Conservation (phyloP, 768 basidiomycete species). For the Trametes meyenii region DNA sequence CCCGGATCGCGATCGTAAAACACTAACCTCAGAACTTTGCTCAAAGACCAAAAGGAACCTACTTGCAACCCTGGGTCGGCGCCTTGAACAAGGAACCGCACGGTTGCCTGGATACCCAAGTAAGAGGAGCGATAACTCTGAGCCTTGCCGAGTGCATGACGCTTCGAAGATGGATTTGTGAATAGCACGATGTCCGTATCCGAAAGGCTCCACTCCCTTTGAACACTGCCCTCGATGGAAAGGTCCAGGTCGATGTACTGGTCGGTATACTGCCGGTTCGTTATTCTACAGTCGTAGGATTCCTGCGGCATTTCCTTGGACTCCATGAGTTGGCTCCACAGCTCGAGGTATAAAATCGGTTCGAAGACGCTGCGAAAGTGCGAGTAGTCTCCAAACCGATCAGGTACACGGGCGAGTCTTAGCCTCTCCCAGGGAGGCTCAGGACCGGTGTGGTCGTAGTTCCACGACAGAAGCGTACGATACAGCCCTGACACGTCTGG, state of each 20-base stretch:
- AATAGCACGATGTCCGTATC: slow-evolving; percentile 90
- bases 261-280: slow-evolving; percentile 70
- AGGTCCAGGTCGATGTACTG: slow-evolving; percentile 84
- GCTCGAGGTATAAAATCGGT: slow-evolving; percentile 84
- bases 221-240: slow-evolving; percentile 56
- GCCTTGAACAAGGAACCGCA: slow-evolving; percentile 54
- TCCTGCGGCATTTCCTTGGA: slow-evolving; percentile 70
- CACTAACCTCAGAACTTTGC: slow-evolving; percentile 83
- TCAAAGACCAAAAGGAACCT: slow-evolving; percentile 69
- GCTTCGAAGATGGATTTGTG: slow-evolving; percentile 54
- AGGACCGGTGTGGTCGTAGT: slow-evolving; percentile 68
- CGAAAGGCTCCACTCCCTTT: slow-evolving; percentile 71
- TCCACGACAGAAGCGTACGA: slow-evolving; percentile 81
- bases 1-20: not conserved
- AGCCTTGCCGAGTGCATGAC: slow-evolving; percentile 73
- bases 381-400: slow-evolving; percentile 60
- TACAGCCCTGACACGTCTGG: slow-evolving; percentile 85
- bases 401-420: slow-evolving; percentile 54
- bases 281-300: slow-evolving; percentile 62
- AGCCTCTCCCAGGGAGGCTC: slow-evolving; percentile 56
- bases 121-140: slow-evolving; percentile 46
- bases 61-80: slow-evolving; percentile 65
- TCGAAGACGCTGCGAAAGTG: slow-evolving; percentile 80
- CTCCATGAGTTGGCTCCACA: slow-evolving; percentile 85
- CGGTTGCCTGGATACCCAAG: slow-evolving; percentile 54